A percentile compares a stretch with the other conserved stretches of the same genome.
phyloP scores from a whole-genome alignment of 148 eudicot species.

The Simmondsia chinensis region DNA sequence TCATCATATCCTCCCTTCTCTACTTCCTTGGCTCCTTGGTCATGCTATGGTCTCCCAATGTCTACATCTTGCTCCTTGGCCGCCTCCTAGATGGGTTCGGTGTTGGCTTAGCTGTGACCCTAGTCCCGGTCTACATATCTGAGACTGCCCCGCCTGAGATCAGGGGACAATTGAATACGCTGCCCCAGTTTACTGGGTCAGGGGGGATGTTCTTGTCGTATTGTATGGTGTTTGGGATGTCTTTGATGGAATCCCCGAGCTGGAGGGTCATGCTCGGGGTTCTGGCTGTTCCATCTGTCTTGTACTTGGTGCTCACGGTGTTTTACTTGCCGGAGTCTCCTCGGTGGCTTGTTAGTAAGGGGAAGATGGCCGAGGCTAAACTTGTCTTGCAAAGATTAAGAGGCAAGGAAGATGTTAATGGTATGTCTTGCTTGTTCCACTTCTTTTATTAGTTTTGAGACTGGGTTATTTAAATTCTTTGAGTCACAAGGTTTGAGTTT shows the following conservation, averaged over 20 bases:
- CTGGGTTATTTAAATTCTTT: no score
- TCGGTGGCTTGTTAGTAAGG: constrained; percentile 98
- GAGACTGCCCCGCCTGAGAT: constrained; percentile 92
- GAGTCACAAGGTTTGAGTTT: no score
- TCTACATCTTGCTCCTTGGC: constrained; percentile 65
- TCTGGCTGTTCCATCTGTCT: constrained; percentile 58
- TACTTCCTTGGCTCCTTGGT: constrained; percentile 72
- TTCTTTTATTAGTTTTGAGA: no score
- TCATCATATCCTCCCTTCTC: constrained; percentile 65
- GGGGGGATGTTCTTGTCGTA: constrained; percentile 85
- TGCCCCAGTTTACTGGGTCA: constrained; percentile 83
- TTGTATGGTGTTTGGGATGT: constrained; percentile 84
- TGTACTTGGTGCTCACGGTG: constrained; percentile 42
- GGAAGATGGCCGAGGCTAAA: constrained; percentile 78
- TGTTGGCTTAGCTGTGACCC: constrained; percentile 74
- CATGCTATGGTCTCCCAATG: constrained; percentile 92
- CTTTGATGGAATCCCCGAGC: constrained; percentile 56
- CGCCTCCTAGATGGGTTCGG: constrained; percentile 85
- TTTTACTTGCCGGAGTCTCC: constrained; percentile 88
- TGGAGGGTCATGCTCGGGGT: constrained; percentile 97
- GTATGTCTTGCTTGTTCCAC: constrained; percentile 20
- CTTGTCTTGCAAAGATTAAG: constrained; percentile 55
- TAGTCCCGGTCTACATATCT: constrained; percentile 82
- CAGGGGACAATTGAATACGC: constrained; percentile 75
- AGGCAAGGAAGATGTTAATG: constrained; percentile 78